A percentile compares a stretch with the other conserved stretches of the same genome.
phyloP scores from a whole-genome alignment of 2,329 filamentous ascomycete genomes.

The Ilyonectria destructans region DNA sequence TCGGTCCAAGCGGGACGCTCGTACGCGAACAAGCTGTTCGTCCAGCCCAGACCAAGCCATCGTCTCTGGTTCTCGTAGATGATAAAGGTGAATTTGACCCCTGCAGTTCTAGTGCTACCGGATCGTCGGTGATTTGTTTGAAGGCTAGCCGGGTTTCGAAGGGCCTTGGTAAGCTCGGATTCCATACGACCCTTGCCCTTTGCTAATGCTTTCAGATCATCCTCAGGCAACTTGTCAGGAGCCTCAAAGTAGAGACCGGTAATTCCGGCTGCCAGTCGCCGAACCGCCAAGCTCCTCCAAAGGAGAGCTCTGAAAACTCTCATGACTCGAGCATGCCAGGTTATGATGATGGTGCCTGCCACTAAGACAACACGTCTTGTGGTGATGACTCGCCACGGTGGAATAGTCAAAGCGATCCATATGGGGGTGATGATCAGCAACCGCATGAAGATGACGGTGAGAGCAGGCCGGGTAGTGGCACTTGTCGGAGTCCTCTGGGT shows the following conservation, averaged over 20 bases:
- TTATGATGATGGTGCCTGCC: slow-evolving; percentile 88
- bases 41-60: slow-evolving; percentile 97
- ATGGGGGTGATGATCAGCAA: slow-evolving; percentile 90
- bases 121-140: slow-evolving; percentile 49
- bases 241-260: slow-evolving; percentile 85
- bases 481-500: slow-evolving; percentile 92
- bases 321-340: slow-evolving; percentile 92
- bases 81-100: slow-evolving; percentile 96
- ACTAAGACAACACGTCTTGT: slow-evolving; percentile 88
- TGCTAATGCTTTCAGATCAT: slow-evolving; percentile 47
- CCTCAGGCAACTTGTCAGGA: slow-evolving; percentile 55
- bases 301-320: slow-evolving; percentile 89
- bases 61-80: slow-evolving; percentile 96
- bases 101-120: slow-evolving; percentile 74
- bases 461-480: slow-evolving; percentile 89
- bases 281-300: slow-evolving; percentile 87
- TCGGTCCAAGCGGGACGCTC: slow-evolving; percentile 95
- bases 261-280: slow-evolving; percentile 78
- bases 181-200: slow-evolving; percentile 49
- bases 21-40: slow-evolving; percentile 89
- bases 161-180: slow-evolving; percentile 65
- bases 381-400: slow-evolving; percentile 88
- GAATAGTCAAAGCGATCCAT: slow-evolving; percentile 88
- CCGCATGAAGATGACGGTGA: slow-evolving; percentile 91
- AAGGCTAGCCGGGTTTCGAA: slow-evolving; percentile 50